Conservation (phyloP, 2,329 filamentous ascomycete genomes). For the Alternaria ventricosa region DNA sequence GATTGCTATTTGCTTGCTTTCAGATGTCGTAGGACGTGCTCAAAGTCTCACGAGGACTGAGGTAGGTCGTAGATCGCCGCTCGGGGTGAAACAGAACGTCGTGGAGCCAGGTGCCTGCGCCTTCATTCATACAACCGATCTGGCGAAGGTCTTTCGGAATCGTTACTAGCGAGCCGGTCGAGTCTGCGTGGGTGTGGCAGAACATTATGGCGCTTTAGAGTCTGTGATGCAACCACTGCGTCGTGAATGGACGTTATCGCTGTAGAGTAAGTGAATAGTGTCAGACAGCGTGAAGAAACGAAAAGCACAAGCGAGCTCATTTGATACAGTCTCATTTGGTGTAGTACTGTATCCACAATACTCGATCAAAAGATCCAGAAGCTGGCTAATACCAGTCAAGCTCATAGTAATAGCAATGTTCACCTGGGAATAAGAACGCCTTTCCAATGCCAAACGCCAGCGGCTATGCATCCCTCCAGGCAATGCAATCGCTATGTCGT, state of each 20-base stretch:
- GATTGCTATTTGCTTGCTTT: not conserved
- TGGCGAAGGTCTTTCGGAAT: not conserved
- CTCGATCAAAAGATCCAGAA: not conserved
- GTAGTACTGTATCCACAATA: not conserved
- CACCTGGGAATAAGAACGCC: not conserved
- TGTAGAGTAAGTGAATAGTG: not conserved
- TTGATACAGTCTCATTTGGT: not conserved
- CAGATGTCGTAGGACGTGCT: not conserved
- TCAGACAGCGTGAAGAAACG: not conserved
- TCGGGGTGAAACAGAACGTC: not conserved
- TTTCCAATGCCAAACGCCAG: constrained; percentile 5
- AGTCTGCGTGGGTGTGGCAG: not conserved
- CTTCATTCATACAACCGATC: not conserved
- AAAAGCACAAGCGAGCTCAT: not conserved
- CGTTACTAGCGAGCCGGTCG: not conserved
- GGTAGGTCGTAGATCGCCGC: not conserved
- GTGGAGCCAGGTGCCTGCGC: not conserved
- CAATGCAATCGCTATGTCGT: constrained; percentile 2
- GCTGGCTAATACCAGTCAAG: not conserved
- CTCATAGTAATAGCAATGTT: not conserved
- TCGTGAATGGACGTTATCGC: not conserved
- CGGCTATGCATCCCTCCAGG: constrained; percentile 1
- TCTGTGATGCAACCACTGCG: not conserved
- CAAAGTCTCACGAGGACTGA: not conserved
- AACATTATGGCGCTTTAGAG: not conserved